Evolutionary conservation across 176 grass and related monocot species (phyloP).

Genomic region (Stipa capillata): DNA sequence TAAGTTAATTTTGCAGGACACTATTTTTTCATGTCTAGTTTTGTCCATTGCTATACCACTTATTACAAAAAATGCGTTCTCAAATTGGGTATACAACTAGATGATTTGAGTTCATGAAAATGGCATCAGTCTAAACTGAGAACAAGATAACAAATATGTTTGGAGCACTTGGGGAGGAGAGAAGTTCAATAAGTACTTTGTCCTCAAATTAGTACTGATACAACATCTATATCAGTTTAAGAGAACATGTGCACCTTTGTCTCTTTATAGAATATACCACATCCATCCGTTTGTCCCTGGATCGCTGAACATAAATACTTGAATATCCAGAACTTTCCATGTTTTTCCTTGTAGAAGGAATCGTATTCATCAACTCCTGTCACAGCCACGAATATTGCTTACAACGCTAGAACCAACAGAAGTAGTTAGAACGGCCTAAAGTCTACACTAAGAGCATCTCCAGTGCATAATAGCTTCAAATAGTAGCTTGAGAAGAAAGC

Average conservation of each 20-base stretch:
- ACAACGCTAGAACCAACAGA: conserved; percentile 6
- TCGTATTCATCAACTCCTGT: conserved; percentile 92
- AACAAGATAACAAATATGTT: neutral
- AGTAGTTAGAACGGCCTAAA: neutral
- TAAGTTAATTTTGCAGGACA: neutral
- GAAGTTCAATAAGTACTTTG: neutral
- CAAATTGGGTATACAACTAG: neutral
- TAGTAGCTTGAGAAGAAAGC: neutral
- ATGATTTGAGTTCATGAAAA: too few species aligned
- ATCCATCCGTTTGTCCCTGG: conserved; percentile 80
- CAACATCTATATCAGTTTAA: neutral
- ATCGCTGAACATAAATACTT: conserved; percentile 89
- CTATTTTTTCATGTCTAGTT: neutral
- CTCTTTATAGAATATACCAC: conserved; percentile 87
- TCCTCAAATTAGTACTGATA: neutral
- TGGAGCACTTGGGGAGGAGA: too few species aligned
- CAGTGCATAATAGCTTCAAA: neutral
- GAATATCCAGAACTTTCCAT: conserved; percentile 84
- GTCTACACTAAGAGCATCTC: neutral
- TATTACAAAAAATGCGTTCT: neutral
- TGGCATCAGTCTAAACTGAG: too few species aligned
- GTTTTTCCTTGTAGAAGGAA: conserved; percentile 82
- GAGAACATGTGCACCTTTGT: conserved; percentile 36
- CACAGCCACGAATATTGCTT: conserved; percentile 17
- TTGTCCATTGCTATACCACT: neutral